Base-by-base conservation (phyloP, 2,329 filamentous ascomycete species). In the Emydomyces testavorans region DNA sequence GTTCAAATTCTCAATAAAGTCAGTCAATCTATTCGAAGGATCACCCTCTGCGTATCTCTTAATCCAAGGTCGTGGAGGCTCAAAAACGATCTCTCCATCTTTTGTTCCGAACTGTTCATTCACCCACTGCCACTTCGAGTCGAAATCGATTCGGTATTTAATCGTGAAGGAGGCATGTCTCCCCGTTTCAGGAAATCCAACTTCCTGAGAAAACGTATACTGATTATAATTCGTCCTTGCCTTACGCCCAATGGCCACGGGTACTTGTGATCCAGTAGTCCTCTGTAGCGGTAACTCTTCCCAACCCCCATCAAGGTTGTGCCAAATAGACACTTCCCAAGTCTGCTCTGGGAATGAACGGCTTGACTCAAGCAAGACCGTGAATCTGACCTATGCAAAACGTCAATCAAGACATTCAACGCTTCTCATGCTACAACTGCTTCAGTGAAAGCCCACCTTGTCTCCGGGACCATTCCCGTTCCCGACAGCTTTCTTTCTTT, bases 321-420 rank as follows among this genome's bases (percentile, higher is more conserved):
- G 78, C 85, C 87, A 94, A 6, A 93, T 65, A 13, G 77, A 77
- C 26, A 87, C 76, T 56, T 92, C 76, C 82, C 85, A 92, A 16
- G 71, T 58, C 52, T 78, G 69, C 13, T 75, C 66, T 6, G 71
- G 70, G 39, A 74, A 74, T 29, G 69, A 70, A 18, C 62, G 64
- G 34, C 77, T 76, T 35, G 82, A 77, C 56, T 89, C 80, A 26
- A 94, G 71, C 10, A 89, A 65, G 5, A 83, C 80, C 0, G 76
- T 80, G 55, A 95, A 82, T 1, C 63, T 61, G 32, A 83, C 69
- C 58, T 74, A 21, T 28, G 55, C 1, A 59, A 43, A 44, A 35
- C 7, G 40, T 51, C 29, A 41, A 35, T 20, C 21, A 16, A 28
- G 26, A 24, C 26, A 15, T 24, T 38, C 34, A 20, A 31, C n/a